Base-by-base conservation (phyloP, 2,329 filamentous ascomycete species). In the Stagonosporopsis cucurbitacearum region DNA sequence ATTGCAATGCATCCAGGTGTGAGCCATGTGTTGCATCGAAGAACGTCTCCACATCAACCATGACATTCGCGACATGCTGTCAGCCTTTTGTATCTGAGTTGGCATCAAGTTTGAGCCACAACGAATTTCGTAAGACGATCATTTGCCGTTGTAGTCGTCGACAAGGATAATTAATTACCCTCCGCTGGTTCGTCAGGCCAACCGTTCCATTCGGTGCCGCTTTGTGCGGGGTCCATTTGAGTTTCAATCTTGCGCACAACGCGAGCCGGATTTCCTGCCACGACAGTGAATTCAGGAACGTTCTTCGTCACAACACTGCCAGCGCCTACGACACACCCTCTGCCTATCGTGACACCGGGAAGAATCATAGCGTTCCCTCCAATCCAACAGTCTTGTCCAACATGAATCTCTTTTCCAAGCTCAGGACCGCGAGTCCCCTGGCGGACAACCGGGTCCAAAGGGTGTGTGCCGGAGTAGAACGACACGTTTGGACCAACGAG, bases 261-360 rank as follows among this genome's bases (percentile, higher is more conserved):
- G 44, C 80, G 81, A 11, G 87, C 88, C 33, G 88, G 88, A 64
- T 90, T 91, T 0, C 88, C 88, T 17, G 80, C 87, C 0, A 86
- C 86, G 12, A 88, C 81, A 8, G 81, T 82, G 60, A 85, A 87
- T 90, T 77, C 81, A 6, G 86, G 82, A 17, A 91, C 84, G 70
- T 86, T 81, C 78, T 90, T 96, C 2, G 91, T 96, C 22, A 96
- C 92, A 3, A 96, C 90, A 71, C 88, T 92, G 0, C 89, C 91
- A 3, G 92, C 92, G 2, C 91, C 92, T 55, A 96, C 82, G 0
- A 88, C 89, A 8, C 80, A 82, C 0, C 92, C 91, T 57, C 83
- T 81, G 0, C 92, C 92, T 61, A 96, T 88, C 0, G 83, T 92
- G 25, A 96, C 86, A 0, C 92, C 92, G 0, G 90, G 86, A 36